Evolutionary conservation across 257 asterid genomes (phyloP), one percentile per base, ranked within the genome.

Genomic region (Cinchona pubescens): DNA sequence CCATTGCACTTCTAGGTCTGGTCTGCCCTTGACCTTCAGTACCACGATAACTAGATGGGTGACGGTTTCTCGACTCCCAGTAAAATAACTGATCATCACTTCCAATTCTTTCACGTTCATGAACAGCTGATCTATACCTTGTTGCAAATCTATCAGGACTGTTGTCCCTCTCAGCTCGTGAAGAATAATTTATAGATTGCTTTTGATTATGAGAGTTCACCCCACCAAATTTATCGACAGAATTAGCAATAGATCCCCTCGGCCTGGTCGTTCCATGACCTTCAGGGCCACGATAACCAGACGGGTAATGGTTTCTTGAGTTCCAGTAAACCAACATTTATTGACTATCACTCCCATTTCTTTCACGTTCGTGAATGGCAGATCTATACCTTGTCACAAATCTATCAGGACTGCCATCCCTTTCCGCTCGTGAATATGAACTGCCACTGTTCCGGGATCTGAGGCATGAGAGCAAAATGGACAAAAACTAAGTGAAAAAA

Each of bases 21-120:
- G 81, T 55, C 75, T 70, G 75, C 30, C 69, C 73, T 46, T 79
- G 91, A 83, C 81, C 88, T 71, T 82, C 90, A 0, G 69, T 35
- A 38, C 84, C 88, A 69, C 83, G 83, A 86, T 85, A 80, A 73
- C 45, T 75, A 74, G 87, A 75, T 43, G 83, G 62, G 72, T 79
- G 80, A 42, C 85, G 90, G 79, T 78, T 70, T 83, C 86, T 89
- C 0, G 92, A 79, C 75, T 78, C 88, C 96, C 86, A 86, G 67
- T 81, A 82, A 74, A 79, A 67, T 86, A 87, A 81, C 66, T 81
- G 86, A 80, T 67, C 55, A 62, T 79, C 77, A 60, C 49, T 85
- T 80, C 81, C 87, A 73, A 80, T 86, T 78, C 87, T 83, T 70
- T 80, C 90, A 45, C 72, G 84, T 43, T 55, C 87, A 61, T 79